Base-by-base conservation (phyloP, 495 filamentous ascomycete species). In the Xylaria cubensis region DNA sequence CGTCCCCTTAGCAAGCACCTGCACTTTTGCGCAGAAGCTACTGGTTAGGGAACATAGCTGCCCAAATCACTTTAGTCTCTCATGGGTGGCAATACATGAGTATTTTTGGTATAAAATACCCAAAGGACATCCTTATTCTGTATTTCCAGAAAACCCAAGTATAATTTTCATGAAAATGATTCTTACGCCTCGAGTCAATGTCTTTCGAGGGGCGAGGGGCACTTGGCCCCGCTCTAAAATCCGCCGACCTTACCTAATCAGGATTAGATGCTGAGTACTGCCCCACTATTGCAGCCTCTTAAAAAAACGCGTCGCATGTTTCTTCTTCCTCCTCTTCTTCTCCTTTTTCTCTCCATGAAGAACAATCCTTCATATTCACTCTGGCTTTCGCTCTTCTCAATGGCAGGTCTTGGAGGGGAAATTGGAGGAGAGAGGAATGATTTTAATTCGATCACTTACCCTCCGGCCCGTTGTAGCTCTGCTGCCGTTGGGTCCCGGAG, bases 321-420 rank as follows among this genome's bases (percentile, higher is more conserved):
- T 1, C 1, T 50, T 29, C 39, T 67, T 7, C 34, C 12, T 72
- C 63, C n/a, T 67, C 74, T 34, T 29, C 53, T 76, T 75, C 59
- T 72, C 71, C n/a, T n/a, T 86, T 82, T 80, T 81, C 81, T 86
- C 82, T 78, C 82, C 82, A 84, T 89, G 84, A 88, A 82, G 48
- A 67, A 83, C 79, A 80, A 88, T 90, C 92, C 90, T 92, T 87
- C 90, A 86, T 88, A 94, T 94, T 92, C 91, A 93, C 91, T 94
- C 92, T 89, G 89, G 86, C 86, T 89, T 88, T 80, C 78, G 83
- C 84, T 83, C 67, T 77, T 82, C 61, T 72, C 86, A 83, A 87
- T 88, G 88, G 81, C 84, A 86, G 78, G 74, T 85, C 82, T 85
- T 88, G 88, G 91, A 92, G 89, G 90, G 91, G 90, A 92, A 92